A percentile compares a stretch with the other conserved stretches of the same genome.
These are phyloP conservation scores for Limonium bicolor DNA, from an alignment of 148 eudicot genomes.

Conservation along the genomic window DNA sequence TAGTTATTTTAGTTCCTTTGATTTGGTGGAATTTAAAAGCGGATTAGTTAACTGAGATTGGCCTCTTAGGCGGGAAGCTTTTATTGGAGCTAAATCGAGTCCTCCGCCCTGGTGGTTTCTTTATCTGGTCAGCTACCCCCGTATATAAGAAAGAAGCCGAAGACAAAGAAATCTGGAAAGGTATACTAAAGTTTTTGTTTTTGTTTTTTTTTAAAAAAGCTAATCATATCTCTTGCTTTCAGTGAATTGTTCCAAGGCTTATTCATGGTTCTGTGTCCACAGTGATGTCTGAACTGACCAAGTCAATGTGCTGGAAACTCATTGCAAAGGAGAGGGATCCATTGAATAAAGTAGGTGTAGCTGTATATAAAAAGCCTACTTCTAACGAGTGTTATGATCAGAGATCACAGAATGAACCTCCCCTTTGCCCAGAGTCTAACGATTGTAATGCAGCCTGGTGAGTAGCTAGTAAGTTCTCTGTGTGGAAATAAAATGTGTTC, in stretches of 20 bases:
- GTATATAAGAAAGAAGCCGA: conserved; percentile 41
- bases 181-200: conserved; percentile 1
- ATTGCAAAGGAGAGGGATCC: conserved; percentile 50
- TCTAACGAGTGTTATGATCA: conserved; percentile 68
- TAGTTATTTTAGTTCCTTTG: not conserved
- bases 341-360: conserved; percentile 63
- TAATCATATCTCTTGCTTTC: too few relatives aligned
- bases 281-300: conserved; percentile 73
- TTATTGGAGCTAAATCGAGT: conserved; percentile 65
- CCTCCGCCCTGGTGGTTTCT: conserved; percentile 62
- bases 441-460: conserved; percentile 33
- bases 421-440: conserved; percentile 41
- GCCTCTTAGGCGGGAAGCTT: conserved; percentile 52
- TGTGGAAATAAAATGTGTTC: not conserved
- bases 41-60: not conserved
- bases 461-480: not conserved
- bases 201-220: not conserved
- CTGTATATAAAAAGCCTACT: conserved; percentile 57
- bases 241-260: conserved; percentile 1
- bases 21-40: not conserved
- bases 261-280: conserved; percentile 12
- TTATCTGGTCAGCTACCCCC: conserved; percentile 86
- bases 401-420: conserved; percentile 48
- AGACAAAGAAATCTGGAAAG: conserved; percentile 48
- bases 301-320: conserved; percentile 81